Evolutionary conservation across 2,329 filamentous ascomycete genomes (phyloP).

Genomic region (Setomelanomma holmii): DNA sequence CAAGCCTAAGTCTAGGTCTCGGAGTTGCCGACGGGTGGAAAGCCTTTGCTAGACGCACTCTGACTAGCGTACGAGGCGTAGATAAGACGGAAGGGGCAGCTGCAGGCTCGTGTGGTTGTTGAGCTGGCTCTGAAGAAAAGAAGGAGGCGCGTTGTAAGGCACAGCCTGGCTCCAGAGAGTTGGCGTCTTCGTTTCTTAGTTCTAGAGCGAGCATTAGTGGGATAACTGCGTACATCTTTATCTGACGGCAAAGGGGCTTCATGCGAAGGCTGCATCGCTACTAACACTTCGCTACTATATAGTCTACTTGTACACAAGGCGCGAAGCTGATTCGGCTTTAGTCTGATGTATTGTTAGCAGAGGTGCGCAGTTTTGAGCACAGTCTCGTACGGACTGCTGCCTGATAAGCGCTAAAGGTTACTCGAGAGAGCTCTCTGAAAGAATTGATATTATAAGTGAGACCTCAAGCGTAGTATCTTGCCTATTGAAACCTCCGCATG

Average conservation of each 20-base stretch:
- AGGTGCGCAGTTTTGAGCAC: no score
- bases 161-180: constrained; percentile 9
- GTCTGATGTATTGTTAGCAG: constrained; percentile 5
- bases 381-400: no score
- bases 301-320: no score
- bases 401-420: no score
- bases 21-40: constrained; percentile 9
- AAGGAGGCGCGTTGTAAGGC: constrained; percentile 4
- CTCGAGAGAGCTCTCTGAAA: no score
- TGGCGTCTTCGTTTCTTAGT: constrained; percentile 10
- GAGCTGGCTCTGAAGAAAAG: constrained; percentile 11
- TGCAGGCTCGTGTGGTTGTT: constrained; percentile 8
- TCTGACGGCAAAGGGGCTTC: constrained; percentile 11
- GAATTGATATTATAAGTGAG: no score
- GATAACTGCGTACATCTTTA: constrained; percentile 4
- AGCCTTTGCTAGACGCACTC: constrained; percentile 1
- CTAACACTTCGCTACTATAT: constrained; percentile 5
- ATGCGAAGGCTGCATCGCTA: constrained; percentile 15
- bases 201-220: constrained; percentile 9
- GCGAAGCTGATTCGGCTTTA: constrained; percentile 13
- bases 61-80: constrained; percentile 5
- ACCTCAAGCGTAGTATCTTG: no score
- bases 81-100: constrained; percentile 2
- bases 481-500: no score
- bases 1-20: constrained; percentile 17